These are phyloP conservation scores for Coccinonectria pachysandricola DNA, from an alignment of 2,329 filamentous ascomycete genomes.

Conservation along the genomic window DNA sequence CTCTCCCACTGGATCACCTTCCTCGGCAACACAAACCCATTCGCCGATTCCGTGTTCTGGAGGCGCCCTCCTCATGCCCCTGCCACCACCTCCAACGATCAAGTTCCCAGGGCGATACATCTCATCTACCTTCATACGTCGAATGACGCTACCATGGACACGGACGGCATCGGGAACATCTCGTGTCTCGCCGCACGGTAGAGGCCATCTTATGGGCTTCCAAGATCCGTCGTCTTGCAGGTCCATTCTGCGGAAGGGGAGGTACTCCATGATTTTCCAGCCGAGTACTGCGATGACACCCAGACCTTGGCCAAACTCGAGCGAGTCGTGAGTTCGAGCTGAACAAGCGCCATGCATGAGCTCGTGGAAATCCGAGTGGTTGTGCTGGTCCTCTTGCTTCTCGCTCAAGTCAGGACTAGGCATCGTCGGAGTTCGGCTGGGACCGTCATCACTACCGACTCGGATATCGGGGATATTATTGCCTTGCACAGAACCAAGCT, in stretches of 20 bases:
- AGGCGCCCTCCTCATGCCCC: constrained; percentile 54
- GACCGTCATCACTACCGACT: constrained; percentile 13
- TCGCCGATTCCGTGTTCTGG: constrained; percentile 56
- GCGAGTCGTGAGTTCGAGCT: constrained; percentile 58
- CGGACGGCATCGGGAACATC: constrained; percentile 62
- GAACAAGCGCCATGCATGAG: constrained; percentile 48
- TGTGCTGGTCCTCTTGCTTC: constrained; percentile 13
- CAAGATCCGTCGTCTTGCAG: constrained; percentile 61
- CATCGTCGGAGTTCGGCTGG: constrained; percentile 10
- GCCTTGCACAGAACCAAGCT: constrained; percentile 3
- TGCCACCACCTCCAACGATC: constrained; percentile 68
- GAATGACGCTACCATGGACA: constrained; percentile 65
- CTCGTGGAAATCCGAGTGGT: constrained; percentile 36
- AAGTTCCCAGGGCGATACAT: constrained; percentile 68
- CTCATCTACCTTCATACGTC: constrained; percentile 53
- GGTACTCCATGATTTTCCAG: constrained; percentile 74
- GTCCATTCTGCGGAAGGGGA: constrained; percentile 76
- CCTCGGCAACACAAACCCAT: constrained; percentile 56
- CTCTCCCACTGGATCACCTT: constrained; percentile 60
- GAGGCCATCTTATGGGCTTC: constrained; percentile 71
- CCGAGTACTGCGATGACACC: constrained; percentile 43
- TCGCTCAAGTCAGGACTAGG: constrained; percentile 14
- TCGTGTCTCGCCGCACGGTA: constrained; percentile 66
- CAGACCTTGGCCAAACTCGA: constrained; percentile 53
- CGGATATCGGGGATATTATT: constrained; percentile 22